Conservation (phyloP, 768 basidiomycete species). For the Coprinopsis marcescibilis region DNA sequence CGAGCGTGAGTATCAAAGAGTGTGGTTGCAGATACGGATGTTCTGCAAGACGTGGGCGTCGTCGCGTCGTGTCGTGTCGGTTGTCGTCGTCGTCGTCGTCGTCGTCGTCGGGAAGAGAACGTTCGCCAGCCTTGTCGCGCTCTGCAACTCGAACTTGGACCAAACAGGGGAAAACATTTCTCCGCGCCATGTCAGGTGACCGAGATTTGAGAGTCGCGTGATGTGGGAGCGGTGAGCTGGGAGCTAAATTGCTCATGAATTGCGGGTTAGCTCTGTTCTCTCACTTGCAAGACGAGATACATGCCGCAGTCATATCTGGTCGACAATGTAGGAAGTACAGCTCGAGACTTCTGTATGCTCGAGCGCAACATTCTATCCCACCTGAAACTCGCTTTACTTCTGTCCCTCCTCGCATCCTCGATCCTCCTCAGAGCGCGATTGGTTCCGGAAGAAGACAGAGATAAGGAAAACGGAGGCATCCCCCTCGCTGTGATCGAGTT, state of each 20-base stretch:
- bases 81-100: slow-evolving; percentile 2
- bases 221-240: background rate
- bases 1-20: background rate
- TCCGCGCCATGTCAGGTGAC: slow-evolving; percentile 7
- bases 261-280: background rate
- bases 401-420: slow-evolving; percentile 59
- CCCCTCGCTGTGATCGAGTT: slow-evolving; percentile 52
- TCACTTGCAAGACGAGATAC: slow-evolving; percentile 6
- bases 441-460: slow-evolving; percentile 31
- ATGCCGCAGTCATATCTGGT: slow-evolving; percentile 24
- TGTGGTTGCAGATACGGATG: background rate
- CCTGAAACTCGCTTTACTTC: slow-evolving; percentile 57
- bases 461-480: slow-evolving; percentile 25
- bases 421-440: slow-evolving; percentile 58
- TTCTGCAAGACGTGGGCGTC: background rate
- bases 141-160: slow-evolving; percentile 2
- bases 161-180: slow-evolving; percentile 2
- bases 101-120: background rate
- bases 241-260: background rate
- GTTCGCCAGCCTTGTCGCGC: background rate
- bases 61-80: background rate
- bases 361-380: slow-evolving; percentile 72
- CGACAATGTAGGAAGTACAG: slow-evolving; percentile 50
- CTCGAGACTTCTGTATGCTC: slow-evolving; percentile 76
- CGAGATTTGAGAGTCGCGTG: background rate